These are phyloP conservation scores for Bifiguratus adelaidae DNA, from an alignment of 192 early-diverging fungal genomes.

Conservation along the genomic window DNA sequence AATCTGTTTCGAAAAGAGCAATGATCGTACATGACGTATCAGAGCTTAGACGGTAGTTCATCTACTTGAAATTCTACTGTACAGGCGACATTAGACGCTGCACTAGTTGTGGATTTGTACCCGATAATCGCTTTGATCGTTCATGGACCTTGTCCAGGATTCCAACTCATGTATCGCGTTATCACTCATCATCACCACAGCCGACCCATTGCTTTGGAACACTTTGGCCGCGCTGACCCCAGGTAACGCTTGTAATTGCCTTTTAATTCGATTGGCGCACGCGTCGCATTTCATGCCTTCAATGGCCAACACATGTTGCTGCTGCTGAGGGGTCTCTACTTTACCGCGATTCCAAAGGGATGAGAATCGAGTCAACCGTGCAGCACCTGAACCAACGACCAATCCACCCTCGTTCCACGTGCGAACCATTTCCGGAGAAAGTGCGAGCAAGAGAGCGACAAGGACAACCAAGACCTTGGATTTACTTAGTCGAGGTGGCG, in stretches of 20 bases:
- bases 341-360: neutral
- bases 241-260: slow-evolving; percentile 7
- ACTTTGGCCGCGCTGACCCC: slow-evolving; percentile 20
- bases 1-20: too few relatives aligned
- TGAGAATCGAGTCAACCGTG: slow-evolving; percentile 1
- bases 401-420: slow-evolving; percentile 21
- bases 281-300: slow-evolving; percentile 37
- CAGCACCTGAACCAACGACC: neutral
- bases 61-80: too few relatives aligned
- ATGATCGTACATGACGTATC: too few relatives aligned
- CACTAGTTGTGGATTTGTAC: too few relatives aligned
- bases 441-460: slow-evolving; percentile 16
- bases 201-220: slow-evolving; percentile 22
- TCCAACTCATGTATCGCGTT: too few relatives aligned
- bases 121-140: too few relatives aligned
- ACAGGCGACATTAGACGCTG: too few relatives aligned
- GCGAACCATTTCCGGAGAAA: slow-evolving; percentile 28
- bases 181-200: slow-evolving; percentile 10
- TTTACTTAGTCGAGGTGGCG: slow-evolving; percentile 13
- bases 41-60: too few relatives aligned
- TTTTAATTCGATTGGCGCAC: slow-evolving; percentile 37
- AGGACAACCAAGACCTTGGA: slow-evolving; percentile 4
- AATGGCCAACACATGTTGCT: slow-evolving; percentile 18
- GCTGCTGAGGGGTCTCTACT: neutral
- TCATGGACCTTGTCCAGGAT: too few relatives aligned